A percentile compares a stretch with the other conserved stretches of the same genome.
phyloP scores from a whole-genome alignment of 768 basidiomycete genomes.

The Tulasnella sp. region DNA sequence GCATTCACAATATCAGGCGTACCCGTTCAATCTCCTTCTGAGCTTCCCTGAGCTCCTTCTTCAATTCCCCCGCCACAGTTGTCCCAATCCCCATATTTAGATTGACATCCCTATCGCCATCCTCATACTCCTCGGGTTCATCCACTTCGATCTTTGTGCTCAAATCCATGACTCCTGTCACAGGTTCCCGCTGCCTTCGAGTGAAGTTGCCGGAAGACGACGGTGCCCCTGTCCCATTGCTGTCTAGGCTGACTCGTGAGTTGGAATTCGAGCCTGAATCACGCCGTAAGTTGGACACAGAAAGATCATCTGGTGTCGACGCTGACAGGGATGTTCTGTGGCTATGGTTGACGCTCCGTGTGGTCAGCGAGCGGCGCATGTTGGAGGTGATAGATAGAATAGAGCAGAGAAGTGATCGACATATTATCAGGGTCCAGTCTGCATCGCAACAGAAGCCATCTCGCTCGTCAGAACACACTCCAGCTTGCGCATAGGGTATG shows the following conservation, averaged over 20 bases:
- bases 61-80: not conserved
- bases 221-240: not conserved
- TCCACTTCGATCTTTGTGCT: conserved; percentile 9
- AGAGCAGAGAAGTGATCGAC: no score
- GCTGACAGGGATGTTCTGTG: not conserved
- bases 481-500: no score
- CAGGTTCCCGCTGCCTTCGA: not conserved
- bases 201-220: not conserved
- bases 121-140: conserved; percentile 1
- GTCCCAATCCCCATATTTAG: no score
- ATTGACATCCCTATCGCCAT: no score
- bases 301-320: not conserved
- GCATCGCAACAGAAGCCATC: no score
- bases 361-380: conserved; percentile 4
- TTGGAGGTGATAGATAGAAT: not conserved
- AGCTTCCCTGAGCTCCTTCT: conserved; percentile 5
- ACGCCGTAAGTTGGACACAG: not conserved
- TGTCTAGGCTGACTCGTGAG: conserved; percentile 1
- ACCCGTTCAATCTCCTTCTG: conserved; percentile 12
- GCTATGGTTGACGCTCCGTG: not conserved
- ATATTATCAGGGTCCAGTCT: no score
- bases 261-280: not conserved
- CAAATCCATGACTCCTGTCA: conserved; percentile 2
- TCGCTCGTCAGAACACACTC: no score
- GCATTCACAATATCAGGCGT: not conserved